phyloP scores from a whole-genome alignment of 106 monocot species.

The Narthecium ossifragum region DNA sequence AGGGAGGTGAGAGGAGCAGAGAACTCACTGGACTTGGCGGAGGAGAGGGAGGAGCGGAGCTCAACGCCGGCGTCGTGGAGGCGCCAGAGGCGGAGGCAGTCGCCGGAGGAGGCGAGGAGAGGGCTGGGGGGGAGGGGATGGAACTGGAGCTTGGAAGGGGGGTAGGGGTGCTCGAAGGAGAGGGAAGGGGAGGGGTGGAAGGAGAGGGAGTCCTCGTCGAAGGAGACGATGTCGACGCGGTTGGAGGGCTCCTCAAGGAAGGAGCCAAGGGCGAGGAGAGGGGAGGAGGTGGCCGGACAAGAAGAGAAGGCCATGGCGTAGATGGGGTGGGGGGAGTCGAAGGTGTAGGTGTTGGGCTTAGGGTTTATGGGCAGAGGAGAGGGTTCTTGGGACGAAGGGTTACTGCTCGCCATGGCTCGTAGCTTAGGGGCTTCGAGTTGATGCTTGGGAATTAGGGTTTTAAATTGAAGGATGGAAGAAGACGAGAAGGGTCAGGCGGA shows the following conservation, averaged over 20 bases:
- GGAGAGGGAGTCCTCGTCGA: conserved; percentile 47
- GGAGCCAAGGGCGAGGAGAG: conserved; percentile 76
- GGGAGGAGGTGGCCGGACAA: conserved; percentile 23
- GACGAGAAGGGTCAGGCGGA: too few species aligned
- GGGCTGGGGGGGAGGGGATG: conserved; percentile 30
- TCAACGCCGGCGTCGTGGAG: conserved; percentile 17
- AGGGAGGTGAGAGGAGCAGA: conserved; percentile 72
- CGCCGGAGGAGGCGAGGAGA: conserved; percentile 83
- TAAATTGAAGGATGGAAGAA: too few species aligned
- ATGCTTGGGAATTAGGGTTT: too few species aligned
- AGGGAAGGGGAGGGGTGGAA: conserved; percentile 52
- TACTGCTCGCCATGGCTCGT: conserved; percentile 18
- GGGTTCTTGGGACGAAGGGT: conserved; percentile 14
- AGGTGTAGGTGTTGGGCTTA: conserved; percentile 51
- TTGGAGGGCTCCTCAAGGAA: conserved; percentile 77
- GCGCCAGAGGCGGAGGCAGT: conserved; percentile 60
- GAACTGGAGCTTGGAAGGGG: conserved; percentile 91
- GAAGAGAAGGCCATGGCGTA: conserved; percentile 91
- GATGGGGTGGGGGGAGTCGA: conserved; percentile 72
- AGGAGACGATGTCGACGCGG: conserved; percentile 61
- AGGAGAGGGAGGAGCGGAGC: conserved; percentile 42
- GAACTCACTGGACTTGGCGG: conserved; percentile 46
- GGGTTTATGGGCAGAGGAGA: too few species aligned
- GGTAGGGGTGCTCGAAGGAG: conserved; percentile 92
- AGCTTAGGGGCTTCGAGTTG: too few species aligned